Evolutionary conservation across 192 early-diverging fungal genomes (phyloP), one percentile per base, ranked within the genome.

Genomic region (Coemansia sp.): DNA sequence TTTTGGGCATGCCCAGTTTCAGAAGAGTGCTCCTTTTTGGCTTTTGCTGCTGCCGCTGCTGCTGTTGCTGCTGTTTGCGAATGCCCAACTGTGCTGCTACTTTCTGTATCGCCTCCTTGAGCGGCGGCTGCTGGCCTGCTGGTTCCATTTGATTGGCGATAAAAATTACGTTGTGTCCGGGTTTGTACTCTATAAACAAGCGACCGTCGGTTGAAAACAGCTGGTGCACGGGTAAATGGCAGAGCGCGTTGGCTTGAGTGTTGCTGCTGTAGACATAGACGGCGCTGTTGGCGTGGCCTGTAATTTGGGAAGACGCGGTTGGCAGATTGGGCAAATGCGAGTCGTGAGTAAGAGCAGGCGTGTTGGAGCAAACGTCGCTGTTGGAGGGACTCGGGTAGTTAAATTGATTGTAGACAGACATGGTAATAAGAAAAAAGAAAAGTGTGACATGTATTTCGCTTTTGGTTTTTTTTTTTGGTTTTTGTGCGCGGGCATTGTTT

Each of bases 121-220:
- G 15, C 27, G 4, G 11, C 25, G 25, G 12, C 14, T 12, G 4
- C n/a, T n/a, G n/a, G n/a, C n/a, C n/a, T n/a, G n/a, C n/a, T n/a
- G n/a, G n/a, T n/a, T n/a, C n/a, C 24, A 77, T 35, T 10, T 41
- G 22, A 22, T 60, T 64, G 11, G 65, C 65, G 6, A 77, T 25
- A 15, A 54, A 68, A 3, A 77, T 35, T 0, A 77, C 56, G 41
- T 68, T 77, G 61, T 64, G 46, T 12, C 65, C 70, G 0, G 75
- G 65, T 7, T 68, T 39, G 24, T 77, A 66, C 40, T 77, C 75
- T 9, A 72, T 54, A 11, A 66, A 77, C 2, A 71, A 46, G 17
- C 67, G 67, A 9, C 70, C 66, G 36, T 77, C 61, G 24, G 56
- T 11, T 6, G 54, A 40, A 40, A 49, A 39, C 11, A 68, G 25